A percentile compares a stretch with the other conserved stretches of the same genome.
phyloP scores from a whole-genome alignment of 176 grass and related monocot genomes.

The Chrysopogon serrulatus region DNA sequence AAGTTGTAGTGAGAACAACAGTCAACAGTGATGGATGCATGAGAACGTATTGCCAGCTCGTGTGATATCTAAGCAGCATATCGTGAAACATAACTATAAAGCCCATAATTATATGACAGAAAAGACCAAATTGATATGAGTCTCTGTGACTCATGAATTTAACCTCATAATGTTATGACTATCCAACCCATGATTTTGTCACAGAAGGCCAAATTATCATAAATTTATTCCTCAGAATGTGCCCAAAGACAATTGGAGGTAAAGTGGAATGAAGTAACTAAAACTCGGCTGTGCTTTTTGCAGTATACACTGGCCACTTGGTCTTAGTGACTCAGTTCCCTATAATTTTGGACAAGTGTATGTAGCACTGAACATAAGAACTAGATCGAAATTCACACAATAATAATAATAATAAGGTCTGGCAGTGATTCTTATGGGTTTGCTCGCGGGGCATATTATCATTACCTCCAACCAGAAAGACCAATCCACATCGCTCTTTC shows the following conservation, averaged over 20 bases:
- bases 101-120: neutral
- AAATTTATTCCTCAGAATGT: neutral
- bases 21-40: neutral
- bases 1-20: neutral
- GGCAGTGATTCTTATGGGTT: neutral
- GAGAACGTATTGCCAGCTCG: neutral
- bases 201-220: neutral
- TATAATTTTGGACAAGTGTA: neutral
- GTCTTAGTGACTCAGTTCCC: neutral
- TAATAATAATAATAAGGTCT: neutral
- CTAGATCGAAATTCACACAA: neutral
- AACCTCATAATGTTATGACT: neutral
- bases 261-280: neutral
- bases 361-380: neutral
- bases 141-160: neutral
- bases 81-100: neutral
- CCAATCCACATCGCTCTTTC: conserved; percentile 71
- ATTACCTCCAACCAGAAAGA: conserved; percentile 98
- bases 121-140: neutral
- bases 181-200: neutral
- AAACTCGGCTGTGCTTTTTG: neutral
- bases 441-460: neutral
- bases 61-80: neutral
- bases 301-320: neutral
- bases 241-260: neutral